These are phyloP conservation scores for Dryadomyces quercivorus DNA, from an alignment of 2,329 filamentous ascomycete species.

Conservation along the genomic window DNA sequence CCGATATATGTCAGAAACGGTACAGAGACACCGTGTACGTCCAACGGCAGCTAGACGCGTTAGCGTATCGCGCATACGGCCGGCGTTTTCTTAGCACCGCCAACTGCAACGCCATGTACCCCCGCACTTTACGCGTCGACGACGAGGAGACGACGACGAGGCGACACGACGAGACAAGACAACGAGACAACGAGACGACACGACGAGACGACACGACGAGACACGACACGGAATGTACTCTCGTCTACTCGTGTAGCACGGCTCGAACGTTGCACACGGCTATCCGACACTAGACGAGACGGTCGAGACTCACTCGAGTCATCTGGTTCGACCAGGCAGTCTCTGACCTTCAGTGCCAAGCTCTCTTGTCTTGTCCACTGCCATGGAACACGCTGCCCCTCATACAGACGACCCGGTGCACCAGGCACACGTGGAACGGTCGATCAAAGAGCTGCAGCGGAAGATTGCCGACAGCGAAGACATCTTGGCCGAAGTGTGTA, in stretches of 20 bases:
- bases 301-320: no score
- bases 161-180: no score
- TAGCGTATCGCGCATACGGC: not conserved
- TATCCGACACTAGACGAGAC: no score
- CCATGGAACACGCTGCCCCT: slow-evolving; percentile 12
- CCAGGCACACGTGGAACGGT: slow-evolving; percentile 48
- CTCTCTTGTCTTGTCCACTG: not conserved
- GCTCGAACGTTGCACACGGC: no score
- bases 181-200: no score
- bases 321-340: no score
- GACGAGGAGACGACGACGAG: no score
- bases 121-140: not conserved
- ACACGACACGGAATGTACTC: no score
- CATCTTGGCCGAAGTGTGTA: slow-evolving; percentile 31
- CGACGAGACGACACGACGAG: no score
- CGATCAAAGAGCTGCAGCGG: slow-evolving; percentile 52
- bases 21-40: not conserved
- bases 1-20: not conserved
- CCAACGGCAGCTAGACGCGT: not conserved
- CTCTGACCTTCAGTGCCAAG: no score
- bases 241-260: no score
- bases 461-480: slow-evolving; percentile 42
- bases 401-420: slow-evolving; percentile 28
- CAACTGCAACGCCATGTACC: not conserved
- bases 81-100: not conserved